Percentiles rank a stretch among this genome's conserved stretches.
phyloP scores from a whole-genome alignment of 1,284 basidiomycete genomes.

The Sporisorium iseilematis-ciliati region DNA sequence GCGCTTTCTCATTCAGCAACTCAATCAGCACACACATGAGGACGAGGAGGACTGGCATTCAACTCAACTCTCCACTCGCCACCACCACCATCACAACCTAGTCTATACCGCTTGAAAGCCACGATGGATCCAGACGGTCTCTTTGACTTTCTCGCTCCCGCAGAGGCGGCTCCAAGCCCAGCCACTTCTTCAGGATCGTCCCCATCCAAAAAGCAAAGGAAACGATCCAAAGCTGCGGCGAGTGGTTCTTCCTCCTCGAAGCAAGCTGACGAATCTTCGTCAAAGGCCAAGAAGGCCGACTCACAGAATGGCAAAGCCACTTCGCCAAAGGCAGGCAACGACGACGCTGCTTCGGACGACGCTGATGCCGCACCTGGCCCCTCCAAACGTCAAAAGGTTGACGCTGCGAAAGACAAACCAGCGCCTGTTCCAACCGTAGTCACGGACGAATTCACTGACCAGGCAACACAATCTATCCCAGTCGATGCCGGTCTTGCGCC shows the following conservation, averaged over 20 bases:
- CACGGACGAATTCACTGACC: constrained; percentile 59
- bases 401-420: constrained; percentile 15
- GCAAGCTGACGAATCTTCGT: background rate
- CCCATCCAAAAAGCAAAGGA: constrained; percentile 48
- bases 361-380: constrained; percentile 30
- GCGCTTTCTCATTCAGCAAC: background rate
- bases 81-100: constrained; percentile 8
- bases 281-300: background rate
- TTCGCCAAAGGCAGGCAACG: constrained; percentile 1
- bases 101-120: background rate
- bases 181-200: constrained; percentile 32
- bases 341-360: constrained; percentile 23
- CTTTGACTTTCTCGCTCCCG: constrained; percentile 50
- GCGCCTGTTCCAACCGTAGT: constrained; percentile 52
- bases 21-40: too few species aligned
- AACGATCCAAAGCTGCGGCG: constrained; percentile 37
- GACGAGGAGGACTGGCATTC: background rate
- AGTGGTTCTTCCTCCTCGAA: constrained; percentile 25
- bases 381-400: constrained; percentile 46
- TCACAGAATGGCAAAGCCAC: constrained; percentile 9
- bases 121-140: constrained; percentile 57
- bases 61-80: background rate
- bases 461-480: constrained; percentile 45
- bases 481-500: constrained; percentile 32
- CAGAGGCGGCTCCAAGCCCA: constrained; percentile 32